Percentiles rank a stretch among this genome's conserved stretches.
Evolutionary conservation across 2,329 filamentous ascomycete species (phyloP).

Genomic region (Drechmeria coniospora): DNA sequence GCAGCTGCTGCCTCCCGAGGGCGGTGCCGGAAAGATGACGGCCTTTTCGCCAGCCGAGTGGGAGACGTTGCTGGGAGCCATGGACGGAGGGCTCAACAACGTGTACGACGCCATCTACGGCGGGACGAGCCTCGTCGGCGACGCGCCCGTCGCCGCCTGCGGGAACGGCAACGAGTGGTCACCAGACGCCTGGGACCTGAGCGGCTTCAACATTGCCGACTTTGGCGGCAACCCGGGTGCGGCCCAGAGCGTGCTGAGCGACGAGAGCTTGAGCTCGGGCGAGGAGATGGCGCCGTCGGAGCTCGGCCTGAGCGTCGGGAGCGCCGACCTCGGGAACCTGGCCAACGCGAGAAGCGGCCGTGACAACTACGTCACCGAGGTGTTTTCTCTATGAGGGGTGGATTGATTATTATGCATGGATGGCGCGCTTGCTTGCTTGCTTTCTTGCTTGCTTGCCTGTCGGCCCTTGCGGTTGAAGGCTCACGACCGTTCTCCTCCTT

Average conservation of each 20-base stretch:
- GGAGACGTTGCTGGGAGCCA: slow-evolving; percentile 65
- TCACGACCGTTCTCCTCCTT: too few species aligned
- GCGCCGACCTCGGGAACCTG: too few species aligned
- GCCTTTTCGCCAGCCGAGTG: slow-evolving; percentile 54
- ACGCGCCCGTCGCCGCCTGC: slow-evolving; percentile 27
- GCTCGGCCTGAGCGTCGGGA: slow-evolving; percentile 26
- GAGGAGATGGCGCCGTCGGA: slow-evolving; percentile 34
- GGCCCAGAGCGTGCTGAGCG: slow-evolving; percentile 39
- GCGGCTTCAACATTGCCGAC: slow-evolving; percentile 34
- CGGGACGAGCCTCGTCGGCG: slow-evolving; percentile 35
- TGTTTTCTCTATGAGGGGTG: too few species aligned
- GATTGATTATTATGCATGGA: too few species aligned
- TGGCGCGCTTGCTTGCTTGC: too few species aligned
- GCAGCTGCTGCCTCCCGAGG: slow-evolving; percentile 4
- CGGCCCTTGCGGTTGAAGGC: too few species aligned
- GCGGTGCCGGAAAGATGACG: slow-evolving; percentile 15
- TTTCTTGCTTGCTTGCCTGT: too few species aligned
- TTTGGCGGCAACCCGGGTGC: slow-evolving; percentile 24
- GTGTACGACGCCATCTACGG: slow-evolving; percentile 77
- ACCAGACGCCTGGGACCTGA: slow-evolving; percentile 40
- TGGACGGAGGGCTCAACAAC: slow-evolving; percentile 67
- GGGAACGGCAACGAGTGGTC: slow-evolving; percentile 32
- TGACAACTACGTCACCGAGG: too few species aligned
- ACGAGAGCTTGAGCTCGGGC: slow-evolving; percentile 40
- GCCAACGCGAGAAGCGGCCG: too few species aligned